Evolutionary conservation across 306 rosid species (phyloP).

Genomic region (Biancaea sappan): DNA sequence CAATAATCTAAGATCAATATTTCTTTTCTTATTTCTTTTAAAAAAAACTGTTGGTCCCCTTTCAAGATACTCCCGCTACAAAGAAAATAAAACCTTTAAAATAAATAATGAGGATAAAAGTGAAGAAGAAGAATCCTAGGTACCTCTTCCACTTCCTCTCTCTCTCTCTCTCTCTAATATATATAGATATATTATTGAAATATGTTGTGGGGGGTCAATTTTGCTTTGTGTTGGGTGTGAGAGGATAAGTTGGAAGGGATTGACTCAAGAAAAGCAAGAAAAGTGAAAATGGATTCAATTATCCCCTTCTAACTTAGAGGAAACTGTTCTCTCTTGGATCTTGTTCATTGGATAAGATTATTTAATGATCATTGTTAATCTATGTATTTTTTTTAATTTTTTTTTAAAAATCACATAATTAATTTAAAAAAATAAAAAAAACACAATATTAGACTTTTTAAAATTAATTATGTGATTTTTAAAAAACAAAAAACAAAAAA

Average conservation of each 20-base stretch:
- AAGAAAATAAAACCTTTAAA: neutral
- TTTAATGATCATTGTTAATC: too few species aligned
- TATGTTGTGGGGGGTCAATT: slow-evolving; percentile 15
- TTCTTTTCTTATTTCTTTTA: slow-evolving; percentile 1
- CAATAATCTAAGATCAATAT: neutral
- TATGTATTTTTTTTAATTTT: neutral
- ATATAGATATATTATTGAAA: neutral
- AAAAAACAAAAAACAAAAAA: too few species aligned
- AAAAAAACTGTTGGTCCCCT: neutral
- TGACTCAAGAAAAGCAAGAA: slow-evolving; percentile 7
- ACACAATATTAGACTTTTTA: too few species aligned
- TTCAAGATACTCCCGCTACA: neutral
- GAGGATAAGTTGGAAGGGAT: slow-evolving; percentile 35
- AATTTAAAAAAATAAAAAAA: too few species aligned
- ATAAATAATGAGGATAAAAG: slow-evolving; percentile 1
- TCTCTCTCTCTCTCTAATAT: too few species aligned
- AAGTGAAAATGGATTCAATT: neutral
- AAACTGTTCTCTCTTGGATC: too few species aligned
- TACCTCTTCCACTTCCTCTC: too few species aligned
- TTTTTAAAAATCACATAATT: too few species aligned
- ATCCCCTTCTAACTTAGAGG: too few species aligned
- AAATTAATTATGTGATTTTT: too few species aligned
- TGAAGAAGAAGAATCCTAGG: slow-evolving; percentile 3
- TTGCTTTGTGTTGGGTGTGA: slow-evolving; percentile 28
- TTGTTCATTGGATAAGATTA: too few species aligned